Evolutionary conservation across 2,329 filamentous ascomycete genomes (phyloP).

Genomic region (Colletotrichum sp.): DNA sequence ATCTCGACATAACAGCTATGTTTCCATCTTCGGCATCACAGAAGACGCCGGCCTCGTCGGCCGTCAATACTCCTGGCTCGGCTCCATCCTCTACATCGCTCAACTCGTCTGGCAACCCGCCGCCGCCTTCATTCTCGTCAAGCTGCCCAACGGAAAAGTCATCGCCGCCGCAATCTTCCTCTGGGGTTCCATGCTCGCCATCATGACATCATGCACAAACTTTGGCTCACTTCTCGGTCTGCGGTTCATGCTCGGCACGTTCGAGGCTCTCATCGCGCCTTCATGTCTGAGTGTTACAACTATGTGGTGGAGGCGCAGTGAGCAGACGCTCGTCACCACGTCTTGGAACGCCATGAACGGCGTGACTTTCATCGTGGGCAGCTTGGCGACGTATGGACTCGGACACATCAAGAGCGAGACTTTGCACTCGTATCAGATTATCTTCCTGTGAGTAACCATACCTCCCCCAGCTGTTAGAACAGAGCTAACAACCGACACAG

Average conservation of each 20-base stretch:
- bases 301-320: slow-evolving; percentile 59
- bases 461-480: no score
- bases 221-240: slow-evolving; percentile 51
- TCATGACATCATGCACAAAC: slow-evolving; percentile 55
- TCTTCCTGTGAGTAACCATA: slow-evolving; percentile 26
- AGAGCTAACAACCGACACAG: no score
- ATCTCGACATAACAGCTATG: slow-evolving; percentile 41
- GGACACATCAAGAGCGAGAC: slow-evolving; percentile 30
- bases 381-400: slow-evolving; percentile 33
- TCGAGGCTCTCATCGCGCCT: slow-evolving; percentile 56
- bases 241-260: slow-evolving; percentile 49
- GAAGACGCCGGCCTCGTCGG: slow-evolving; percentile 53
- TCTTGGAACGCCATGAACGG: slow-evolving; percentile 62
- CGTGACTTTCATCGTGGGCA: slow-evolving; percentile 51
- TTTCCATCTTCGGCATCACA: slow-evolving; percentile 67
- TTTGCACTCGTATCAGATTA: slow-evolving; percentile 27
- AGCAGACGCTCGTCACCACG: slow-evolving; percentile 54
- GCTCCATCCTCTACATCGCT: slow-evolving; percentile 43
- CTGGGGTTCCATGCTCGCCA: slow-evolving; percentile 29
- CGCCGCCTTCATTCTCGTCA: slow-evolving; percentile 27
- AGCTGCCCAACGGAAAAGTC: slow-evolving; percentile 29
- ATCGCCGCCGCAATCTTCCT: slow-evolving; percentile 25
- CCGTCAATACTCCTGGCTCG: slow-evolving; percentile 70
- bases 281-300: slow-evolving; percentile 58
- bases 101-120: slow-evolving; percentile 28